Conservation (phyloP, 1,139 yeast species). For the Pneumocystis jirovecii region DNA sequence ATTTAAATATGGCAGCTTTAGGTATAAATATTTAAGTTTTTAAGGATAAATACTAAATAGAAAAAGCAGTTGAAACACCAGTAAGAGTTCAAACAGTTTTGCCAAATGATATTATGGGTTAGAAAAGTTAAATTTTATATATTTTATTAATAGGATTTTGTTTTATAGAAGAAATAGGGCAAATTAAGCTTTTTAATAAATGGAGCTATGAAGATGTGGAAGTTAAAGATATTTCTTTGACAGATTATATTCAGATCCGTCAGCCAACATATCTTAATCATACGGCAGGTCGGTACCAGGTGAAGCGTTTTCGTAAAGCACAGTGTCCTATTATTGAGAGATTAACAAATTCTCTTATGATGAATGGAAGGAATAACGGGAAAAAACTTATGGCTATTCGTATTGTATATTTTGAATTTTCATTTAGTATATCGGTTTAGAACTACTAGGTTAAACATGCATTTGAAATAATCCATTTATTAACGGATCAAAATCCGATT, state of each 20-base stretch:
- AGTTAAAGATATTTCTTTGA: conserved; percentile 93
- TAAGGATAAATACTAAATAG: neutral
- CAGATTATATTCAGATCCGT: conserved; percentile 95
- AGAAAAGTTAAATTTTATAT: neutral
- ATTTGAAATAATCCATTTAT: conserved; percentile 88
- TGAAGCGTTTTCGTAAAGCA: conserved; percentile 99
- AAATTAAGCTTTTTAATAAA: conserved; percentile 97
- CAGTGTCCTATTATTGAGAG: conserved; percentile 99
- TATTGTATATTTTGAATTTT: conserved; percentile 86
- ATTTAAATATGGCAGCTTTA: neutral
- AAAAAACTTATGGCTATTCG: conserved; percentile 99
- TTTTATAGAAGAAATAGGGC: conserved; percentile 89
- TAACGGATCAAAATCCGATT: conserved; percentile 98
- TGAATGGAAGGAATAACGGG: conserved; percentile 99
- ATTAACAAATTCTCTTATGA: conserved; percentile 98
- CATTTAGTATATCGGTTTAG: neutral
- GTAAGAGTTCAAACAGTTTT: neutral
- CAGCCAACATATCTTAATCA: conserved; percentile 96
- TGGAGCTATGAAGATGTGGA: conserved; percentile 93
- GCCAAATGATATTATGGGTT: neutral
- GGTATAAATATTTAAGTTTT: neutral
- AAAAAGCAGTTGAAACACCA: neutral
- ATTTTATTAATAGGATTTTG: conserved; percentile 36
- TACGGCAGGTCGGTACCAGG: conserved; percentile 99
- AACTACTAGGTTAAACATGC: neutral